Evolutionary conservation across 1,284 basidiomycete genomes (phyloP), one percentile per base, ranked within the genome.

Genomic region (Tilletia walkeri): DNA sequence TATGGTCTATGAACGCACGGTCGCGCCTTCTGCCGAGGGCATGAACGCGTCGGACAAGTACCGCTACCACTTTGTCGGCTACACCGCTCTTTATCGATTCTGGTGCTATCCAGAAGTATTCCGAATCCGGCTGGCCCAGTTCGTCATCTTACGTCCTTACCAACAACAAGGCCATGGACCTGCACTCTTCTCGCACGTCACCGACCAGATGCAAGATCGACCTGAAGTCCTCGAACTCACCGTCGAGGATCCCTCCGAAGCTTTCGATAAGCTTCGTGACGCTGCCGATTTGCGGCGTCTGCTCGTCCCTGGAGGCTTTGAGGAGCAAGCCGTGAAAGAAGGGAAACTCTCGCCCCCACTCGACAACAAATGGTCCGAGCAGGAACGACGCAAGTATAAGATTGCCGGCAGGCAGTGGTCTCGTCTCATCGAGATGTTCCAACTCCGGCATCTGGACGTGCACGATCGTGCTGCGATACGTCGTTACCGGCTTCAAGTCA

Each of bases 231-330:
- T 90, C 10, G 95, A 99, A 84, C 86, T 99, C 67, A 97, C 94
- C 0, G 92, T 99, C 24, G 95, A 99, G 86, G 95, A 99, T 83
- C 95, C 95, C 0, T 93, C 93, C 0, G 95, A 99, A 84, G 91
- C 92, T 9, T 95, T 96, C 80, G 94, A 96, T 82, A 93, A 96
- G 80, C 87, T 99, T 68, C 88, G 95, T 47, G 96, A 99, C 85
- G 90, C 92, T 66, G 92, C 92, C 79, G 96, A 99, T 84, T 87
- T 99, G 36, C 86, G 88, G 72, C 91, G 92, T 87, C 87, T 98
- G n/a, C 86, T 92, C 73, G 85, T 83, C 88, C 90, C 86, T 82
- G 91, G 84, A 89, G 87, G 24, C 88, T 80, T 81, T 68, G 75
- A 77, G 14, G 72, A 76, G 45, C 68, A 69, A 38, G 79, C 90